Evolutionary conservation across 495 filamentous ascomycete genomes (phyloP).

Genomic region (Annulohypoxylon stygium): DNA sequence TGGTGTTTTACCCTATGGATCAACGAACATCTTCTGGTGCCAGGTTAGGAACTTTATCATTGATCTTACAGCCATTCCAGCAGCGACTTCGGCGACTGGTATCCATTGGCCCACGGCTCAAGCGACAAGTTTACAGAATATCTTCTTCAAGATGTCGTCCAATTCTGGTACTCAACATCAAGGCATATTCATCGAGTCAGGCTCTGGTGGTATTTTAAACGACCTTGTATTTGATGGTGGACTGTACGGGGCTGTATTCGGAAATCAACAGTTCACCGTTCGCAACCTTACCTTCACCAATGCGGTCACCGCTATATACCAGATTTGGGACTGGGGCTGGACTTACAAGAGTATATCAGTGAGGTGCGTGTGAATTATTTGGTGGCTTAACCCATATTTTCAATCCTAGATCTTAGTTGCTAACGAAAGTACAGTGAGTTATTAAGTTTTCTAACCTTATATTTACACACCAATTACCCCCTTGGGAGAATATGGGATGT

Average conservation of each 20-base stretch:
- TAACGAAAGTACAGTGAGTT: constrained; percentile 6
- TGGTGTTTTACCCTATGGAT: constrained; percentile 54
- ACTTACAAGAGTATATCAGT: constrained; percentile 78
- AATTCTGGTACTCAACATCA: constrained; percentile 72
- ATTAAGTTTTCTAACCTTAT: too few species aligned
- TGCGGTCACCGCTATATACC: constrained; percentile 65
- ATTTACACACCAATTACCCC: too few species aligned
- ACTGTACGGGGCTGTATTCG: constrained; percentile 69
- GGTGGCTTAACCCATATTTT: not conserved
- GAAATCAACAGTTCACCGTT: constrained; percentile 87
- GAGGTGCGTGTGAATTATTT: constrained; percentile 39
- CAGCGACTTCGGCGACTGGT: constrained; percentile 67
- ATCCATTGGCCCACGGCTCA: constrained; percentile 86
- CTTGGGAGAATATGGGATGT: too few species aligned
- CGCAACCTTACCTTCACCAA: constrained; percentile 75
- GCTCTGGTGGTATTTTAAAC: constrained; percentile 78
- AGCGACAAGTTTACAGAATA: constrained; percentile 80
- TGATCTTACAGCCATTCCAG: constrained; percentile 72
- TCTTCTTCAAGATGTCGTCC: constrained; percentile 73
- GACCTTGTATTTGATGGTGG: constrained; percentile 83
- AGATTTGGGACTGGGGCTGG: constrained; percentile 67
- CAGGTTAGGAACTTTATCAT: constrained; percentile 81
- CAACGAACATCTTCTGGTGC: constrained; percentile 81
- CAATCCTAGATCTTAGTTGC: not conserved
- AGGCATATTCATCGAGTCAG: constrained; percentile 80